Evolutionary conservation across 805 yeast genomes (phyloP), one percentile per base, ranked within the genome.

Genomic region (Yarrowia sp.): DNA sequence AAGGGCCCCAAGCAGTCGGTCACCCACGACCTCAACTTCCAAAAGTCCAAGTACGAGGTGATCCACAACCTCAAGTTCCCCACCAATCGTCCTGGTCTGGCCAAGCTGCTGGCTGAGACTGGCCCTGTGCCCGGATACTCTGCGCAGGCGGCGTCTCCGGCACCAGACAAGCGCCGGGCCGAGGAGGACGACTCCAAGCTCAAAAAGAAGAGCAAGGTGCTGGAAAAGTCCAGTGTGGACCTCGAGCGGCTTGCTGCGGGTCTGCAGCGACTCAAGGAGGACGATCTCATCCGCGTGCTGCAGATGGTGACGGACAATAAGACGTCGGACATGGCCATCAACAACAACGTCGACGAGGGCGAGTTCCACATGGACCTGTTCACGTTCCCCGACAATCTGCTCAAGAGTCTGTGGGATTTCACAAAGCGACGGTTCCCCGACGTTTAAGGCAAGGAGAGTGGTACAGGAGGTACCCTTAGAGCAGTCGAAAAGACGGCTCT

Each of bases 281-380:
- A 95, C 76, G 98, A 95, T 78, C 82, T 94, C 72, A 86, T 95
- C 63, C 96, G 92, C 40, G 95, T 95, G 60, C 98, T 94, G 67
- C 98, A 94, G 79, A 93, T 94, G 97, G 95, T 94, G 47, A 92
- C 97, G 52, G 98, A 94, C 77, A 95, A 95, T 80, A 86, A 91
- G 76, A 92, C 98, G 6, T 86, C 91, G 53, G 98, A 94, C 60
- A 94, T 94, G 97, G 92, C 90, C 79, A 89, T 94, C 73, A 93
- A 93, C 76, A 94, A 95, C 77, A 97, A 94, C 74, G 92, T 91
- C 63, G 98, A 94, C 70, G 94, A 91, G 74, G 99, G 99, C 66
- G 98, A 95, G 81, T 94, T 95, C 78, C 92, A 96, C 67, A 91
- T 94, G 91, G 99, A 94, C 79, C 84, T 94, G 73, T 93, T 87